Base-by-base conservation (phyloP, 176 grass and related monocot genomes). In the Alopecurus myosuroides region DNA sequence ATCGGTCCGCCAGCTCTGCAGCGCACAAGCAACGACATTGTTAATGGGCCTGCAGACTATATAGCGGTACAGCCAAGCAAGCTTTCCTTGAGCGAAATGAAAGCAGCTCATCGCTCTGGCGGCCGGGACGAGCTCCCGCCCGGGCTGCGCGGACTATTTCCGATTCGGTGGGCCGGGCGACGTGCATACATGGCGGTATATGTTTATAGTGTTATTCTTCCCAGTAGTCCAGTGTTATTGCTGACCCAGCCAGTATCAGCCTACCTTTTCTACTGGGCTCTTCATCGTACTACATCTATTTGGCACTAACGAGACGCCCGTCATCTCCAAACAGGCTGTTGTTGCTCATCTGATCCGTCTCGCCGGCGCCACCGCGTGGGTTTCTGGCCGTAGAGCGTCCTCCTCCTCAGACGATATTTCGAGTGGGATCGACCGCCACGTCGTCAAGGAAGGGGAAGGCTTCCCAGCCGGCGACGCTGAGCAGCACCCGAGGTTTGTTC, bases 401-500 rank as follows among this genome's bases (percentile, higher is more conserved):
- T 58, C 60, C 73, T 8, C 10, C 11, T n/a, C 41, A 3, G 33
- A 5, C 17, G 30, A 65, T 11, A 41, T 11, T 33, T 55, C 20
- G 6, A 60, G n/a, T 22, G 62, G 30, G 2, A 15, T 62, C 26
- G 58, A 31, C 30, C 58, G 11, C 30, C 26, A 50, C 35, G 3
- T 65, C 61, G 42, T 78, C 17, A 7, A 50, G 39, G 37, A 46
- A 2, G 58, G 70, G 19, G n/a, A 26, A 34, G 60, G 70, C 8
- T 23, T 2, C 20, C 37, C 22, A 19, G 31, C 26, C 33, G 12
- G 29, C 18, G 29, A 33, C 29, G 29, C 29, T 33, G 61, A 33
- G 82, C 44, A 22, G 18, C 29, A 36, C 20, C 73, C 51, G n/a
- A 84, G 74, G 86, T 83, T 83, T 23, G 4, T 46, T 45, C 80